Base-by-base conservation (phyloP, 1,139 yeast genomes). In the Debaryomycetaceae sp. region DNA sequence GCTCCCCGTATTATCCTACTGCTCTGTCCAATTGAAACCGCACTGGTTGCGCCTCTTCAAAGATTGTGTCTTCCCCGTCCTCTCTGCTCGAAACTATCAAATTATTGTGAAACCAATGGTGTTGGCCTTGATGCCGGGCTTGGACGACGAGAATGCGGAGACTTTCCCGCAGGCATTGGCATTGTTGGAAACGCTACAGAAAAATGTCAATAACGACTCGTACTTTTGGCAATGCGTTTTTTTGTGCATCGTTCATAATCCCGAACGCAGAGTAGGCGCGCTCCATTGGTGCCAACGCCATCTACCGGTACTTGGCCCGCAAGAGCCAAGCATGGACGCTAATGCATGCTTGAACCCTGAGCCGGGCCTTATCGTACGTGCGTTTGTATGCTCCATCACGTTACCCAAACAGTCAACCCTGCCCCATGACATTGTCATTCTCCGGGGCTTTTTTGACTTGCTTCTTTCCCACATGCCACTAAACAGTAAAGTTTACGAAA, bases 71-170 rank as follows among this genome's bases (percentile, higher is more conserved):
- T 55, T 81, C 16, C 30, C 41, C 5, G 63, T 68, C 13, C 48
- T 82, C 7, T 68, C 75, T 0, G 49, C 69, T 0, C 35, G 44
- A 0, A 58, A 68, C 3, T 53, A 85, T 31, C 62, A 73, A 30
- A 55, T 65, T 13, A 53, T 82, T 14, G 57, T 80, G 16, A 76
- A 73, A 36, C 87, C 96, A 1, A 49, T 90, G 14, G 53, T 90
- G 5, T 61, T 86, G 28, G 72, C 92, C 38, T 60, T 87, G 24
- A 53, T 90, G 10, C 86, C 95, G 0, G 95, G 95, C 0, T 66
- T 92, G 28, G 98, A 90, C 41, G 97, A 90, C 42, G 95, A 86
- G 40, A 73, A 85, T 27, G 77, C 90, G 14, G 98, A 90, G 45
- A 74, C 78, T 21, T 87, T 80, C 46, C 63, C 61, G 12, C 70